phyloP scores from a whole-genome alignment of 2,329 filamentous ascomycete species.

The Aspergillaceae sp. region DNA sequence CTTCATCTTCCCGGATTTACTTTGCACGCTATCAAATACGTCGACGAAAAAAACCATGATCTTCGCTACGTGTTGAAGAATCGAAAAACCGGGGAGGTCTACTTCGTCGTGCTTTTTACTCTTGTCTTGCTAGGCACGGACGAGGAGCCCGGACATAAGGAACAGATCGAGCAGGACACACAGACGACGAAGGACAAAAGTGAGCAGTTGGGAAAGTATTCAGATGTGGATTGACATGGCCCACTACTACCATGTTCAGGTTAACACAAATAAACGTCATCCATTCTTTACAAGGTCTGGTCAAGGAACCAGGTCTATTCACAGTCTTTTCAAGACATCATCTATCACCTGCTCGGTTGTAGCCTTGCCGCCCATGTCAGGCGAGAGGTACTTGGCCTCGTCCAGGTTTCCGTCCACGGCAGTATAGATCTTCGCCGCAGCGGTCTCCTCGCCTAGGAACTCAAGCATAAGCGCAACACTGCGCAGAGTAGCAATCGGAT shows the following conservation, averaged over 20 bases:
- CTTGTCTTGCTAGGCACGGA: conserved; percentile 46
- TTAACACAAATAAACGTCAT: not conserved
- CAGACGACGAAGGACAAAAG: conserved; percentile 3
- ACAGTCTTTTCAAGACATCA: conserved; percentile 78
- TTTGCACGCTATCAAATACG: conserved; percentile 29
- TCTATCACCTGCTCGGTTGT: conserved; percentile 78
- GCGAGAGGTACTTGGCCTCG: conserved; percentile 72
- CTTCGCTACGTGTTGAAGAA: conserved; percentile 91
- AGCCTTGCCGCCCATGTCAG: conserved; percentile 82
- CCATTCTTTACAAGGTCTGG: not conserved
- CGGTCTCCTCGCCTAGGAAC: conserved; percentile 79
- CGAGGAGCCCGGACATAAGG: conserved; percentile 11
- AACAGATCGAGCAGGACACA: conserved; percentile 4
- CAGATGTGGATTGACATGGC: conserved; percentile 14
- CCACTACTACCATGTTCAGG: no score
- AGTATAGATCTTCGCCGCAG: conserved; percentile 80
- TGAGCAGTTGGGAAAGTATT: conserved; percentile 13
- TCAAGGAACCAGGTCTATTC: conserved; percentile 25
- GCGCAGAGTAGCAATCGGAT: conserved; percentile 89
- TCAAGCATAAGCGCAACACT: conserved; percentile 92
- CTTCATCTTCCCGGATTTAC: conserved; percentile 30
- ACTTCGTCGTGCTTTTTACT: conserved; percentile 74
- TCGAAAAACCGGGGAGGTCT: conserved; percentile 60
- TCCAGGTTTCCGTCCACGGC: conserved; percentile 86
- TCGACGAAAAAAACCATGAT: conserved; percentile 64